Evolutionary conservation across 305 asterid genomes (phyloP).

Genomic region (Fraxinus albicans): DNA sequence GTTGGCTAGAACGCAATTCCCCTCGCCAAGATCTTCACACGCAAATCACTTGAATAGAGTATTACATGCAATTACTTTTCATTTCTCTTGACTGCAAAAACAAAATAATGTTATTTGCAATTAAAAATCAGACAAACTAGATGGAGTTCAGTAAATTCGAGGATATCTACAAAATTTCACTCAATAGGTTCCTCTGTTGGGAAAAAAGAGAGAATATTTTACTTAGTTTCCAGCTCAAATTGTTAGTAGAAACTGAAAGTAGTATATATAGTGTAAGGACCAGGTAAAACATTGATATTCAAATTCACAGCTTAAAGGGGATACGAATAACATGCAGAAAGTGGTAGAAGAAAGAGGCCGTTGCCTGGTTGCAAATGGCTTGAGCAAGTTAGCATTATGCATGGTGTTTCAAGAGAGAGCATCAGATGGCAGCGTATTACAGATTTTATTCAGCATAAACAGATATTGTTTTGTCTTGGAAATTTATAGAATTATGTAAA

Average conservation of each 20-base stretch:
- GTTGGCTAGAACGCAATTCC: constrained; percentile 8
- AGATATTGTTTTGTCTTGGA: not conserved
- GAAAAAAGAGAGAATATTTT: not conserved
- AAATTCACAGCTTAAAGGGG: not conserved
- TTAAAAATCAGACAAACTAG: not conserved
- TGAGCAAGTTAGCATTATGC: not conserved
- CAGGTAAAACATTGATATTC: not conserved
- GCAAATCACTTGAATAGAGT: constrained; percentile 3
- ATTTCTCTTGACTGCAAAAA: constrained; percentile 40
- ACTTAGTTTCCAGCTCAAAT: not conserved
- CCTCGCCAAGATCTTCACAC: constrained; percentile 3
- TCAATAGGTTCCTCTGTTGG: not conserved
- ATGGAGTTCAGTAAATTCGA: not conserved
- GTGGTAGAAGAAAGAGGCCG: not conserved
- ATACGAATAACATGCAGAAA: not conserved
- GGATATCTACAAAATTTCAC: not conserved
- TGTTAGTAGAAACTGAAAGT: not conserved
- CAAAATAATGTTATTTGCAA: constrained; percentile 7
- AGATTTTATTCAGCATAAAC: not conserved
- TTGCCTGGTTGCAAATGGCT: not conserved
- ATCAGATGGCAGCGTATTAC: not conserved
- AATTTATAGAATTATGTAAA: not conserved
- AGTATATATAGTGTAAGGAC: not conserved
- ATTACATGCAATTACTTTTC: constrained; percentile 29
- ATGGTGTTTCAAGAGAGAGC: not conserved